Conservation (phyloP, 2,329 filamentous ascomycete species). For the Sarocladium strictum region DNA sequence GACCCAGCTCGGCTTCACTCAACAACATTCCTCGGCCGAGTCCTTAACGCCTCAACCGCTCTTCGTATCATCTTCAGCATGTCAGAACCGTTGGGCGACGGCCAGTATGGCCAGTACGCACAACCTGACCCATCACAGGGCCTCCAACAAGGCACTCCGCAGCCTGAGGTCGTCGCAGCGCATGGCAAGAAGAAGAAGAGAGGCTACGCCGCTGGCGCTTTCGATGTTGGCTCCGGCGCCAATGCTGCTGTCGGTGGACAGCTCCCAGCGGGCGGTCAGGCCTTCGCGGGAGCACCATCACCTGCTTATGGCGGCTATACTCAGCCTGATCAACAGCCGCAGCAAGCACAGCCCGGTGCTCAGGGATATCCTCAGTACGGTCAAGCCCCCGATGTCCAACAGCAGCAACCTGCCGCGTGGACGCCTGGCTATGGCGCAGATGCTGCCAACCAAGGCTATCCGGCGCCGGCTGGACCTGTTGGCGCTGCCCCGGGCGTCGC, state of each 20-base stretch:
- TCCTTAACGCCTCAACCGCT: not conserved
- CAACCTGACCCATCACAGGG: constrained; percentile 32
- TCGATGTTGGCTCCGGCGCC: constrained; percentile 83
- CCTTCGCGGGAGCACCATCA: constrained; percentile 40
- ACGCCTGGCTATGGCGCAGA: constrained; percentile 49
- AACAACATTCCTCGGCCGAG: not conserved
- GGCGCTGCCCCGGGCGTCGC: constrained; percentile 47
- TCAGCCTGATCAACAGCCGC: constrained; percentile 39
- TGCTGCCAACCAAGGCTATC: constrained; percentile 62
- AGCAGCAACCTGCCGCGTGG: constrained; percentile 35
- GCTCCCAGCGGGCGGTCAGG: constrained; percentile 29
- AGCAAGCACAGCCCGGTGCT: constrained; percentile 22
- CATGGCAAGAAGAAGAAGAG: constrained; percentile 79
- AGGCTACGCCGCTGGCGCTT: constrained; percentile 89
- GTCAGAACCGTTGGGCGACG: constrained; percentile 52
- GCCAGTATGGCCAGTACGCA: constrained; percentile 41
- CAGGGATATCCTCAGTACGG: constrained; percentile 34
- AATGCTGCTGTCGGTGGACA: constrained; percentile 60
- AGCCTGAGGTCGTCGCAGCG: constrained; percentile 28
- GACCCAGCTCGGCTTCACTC: not conserved
- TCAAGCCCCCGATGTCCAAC: constrained; percentile 26
- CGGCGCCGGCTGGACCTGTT: constrained; percentile 31
- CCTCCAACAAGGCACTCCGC: constrained; percentile 28
- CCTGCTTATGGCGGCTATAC: constrained; percentile 56
- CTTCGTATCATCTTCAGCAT: constrained; percentile 26